phyloP scores from a whole-genome alignment of 345 rosid genomes.

The Acer yangbiense region DNA sequence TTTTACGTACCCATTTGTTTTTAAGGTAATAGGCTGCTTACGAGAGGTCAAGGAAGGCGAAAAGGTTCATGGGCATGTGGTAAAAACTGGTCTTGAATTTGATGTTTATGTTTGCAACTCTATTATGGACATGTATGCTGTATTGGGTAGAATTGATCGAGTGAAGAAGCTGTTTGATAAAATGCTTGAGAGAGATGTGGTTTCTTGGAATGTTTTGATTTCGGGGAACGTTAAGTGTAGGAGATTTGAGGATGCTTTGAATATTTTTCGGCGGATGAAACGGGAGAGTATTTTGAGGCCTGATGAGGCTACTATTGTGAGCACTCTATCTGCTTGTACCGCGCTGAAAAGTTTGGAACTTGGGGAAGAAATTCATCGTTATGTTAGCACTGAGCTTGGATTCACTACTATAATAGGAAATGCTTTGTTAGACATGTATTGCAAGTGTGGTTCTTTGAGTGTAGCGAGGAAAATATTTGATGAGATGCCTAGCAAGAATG shows the following conservation, averaged over 20 bases:
- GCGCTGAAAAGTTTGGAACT: not conserved
- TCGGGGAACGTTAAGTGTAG: not conserved
- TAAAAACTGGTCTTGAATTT: constrained; percentile 3
- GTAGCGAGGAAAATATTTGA: constrained; percentile 2
- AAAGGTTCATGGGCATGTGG: constrained; percentile 5
- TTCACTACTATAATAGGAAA: not conserved
- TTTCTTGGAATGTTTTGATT: not conserved
- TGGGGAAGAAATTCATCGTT: not conserved
- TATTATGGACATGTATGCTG: not conserved
- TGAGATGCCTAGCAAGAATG: not conserved
- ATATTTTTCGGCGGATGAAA: not conserved
- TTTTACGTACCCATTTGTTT: not conserved
- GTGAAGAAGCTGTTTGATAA: not conserved
- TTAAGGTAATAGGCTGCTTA: not conserved
- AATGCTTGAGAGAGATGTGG: constrained; percentile 5
- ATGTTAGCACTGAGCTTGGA: not conserved
- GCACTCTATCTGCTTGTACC: not conserved
- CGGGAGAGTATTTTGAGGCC: not conserved
- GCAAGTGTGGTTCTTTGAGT: constrained; percentile 1
- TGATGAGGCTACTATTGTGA: not conserved
- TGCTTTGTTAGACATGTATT: not conserved
- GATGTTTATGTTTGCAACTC: not conserved
- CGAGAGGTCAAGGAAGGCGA: not conserved
- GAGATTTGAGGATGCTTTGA: constrained; percentile 4
- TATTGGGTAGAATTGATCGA: not conserved